phyloP scores from a whole-genome alignment of 208 protist species.

The Leishmania braziliensis region DNA sequence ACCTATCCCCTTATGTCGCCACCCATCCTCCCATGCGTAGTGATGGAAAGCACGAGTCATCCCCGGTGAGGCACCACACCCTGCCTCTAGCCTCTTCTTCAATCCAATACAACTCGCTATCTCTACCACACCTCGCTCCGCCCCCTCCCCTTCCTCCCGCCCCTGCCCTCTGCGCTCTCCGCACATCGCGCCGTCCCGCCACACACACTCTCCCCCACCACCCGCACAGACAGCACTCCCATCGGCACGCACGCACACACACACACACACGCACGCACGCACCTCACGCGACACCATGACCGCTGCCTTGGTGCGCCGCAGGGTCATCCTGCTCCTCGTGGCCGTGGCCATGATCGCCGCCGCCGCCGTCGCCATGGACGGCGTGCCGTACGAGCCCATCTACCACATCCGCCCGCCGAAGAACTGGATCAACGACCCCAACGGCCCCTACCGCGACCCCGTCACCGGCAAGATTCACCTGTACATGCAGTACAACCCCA shows the following conservation, averaged over 20 bases:
- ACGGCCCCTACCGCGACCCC: conserved; percentile 56
- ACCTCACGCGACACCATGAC: conserved; percentile 8
- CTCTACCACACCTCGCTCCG: not conserved
- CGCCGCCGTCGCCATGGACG: conserved; percentile 15
- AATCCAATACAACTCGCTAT: not conserved
- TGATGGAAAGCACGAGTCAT: no score
- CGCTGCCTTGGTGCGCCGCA: conserved; percentile 11
- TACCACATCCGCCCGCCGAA: conserved; percentile 52
- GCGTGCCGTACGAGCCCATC: conserved; percentile 25
- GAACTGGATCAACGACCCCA: conserved; percentile 67
- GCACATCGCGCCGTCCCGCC: not conserved
- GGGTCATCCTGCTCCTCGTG: conserved; percentile 20
- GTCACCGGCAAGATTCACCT: conserved; percentile 45
- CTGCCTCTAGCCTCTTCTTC: not conserved
- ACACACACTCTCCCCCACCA: no score
- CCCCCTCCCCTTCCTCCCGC: not conserved
- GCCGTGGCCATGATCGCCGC: conserved; percentile 12
- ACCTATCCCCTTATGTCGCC: not conserved
- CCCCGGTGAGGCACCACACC: no score
- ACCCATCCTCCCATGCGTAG: no score
- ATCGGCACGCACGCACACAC: not conserved
- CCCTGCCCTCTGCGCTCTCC: not conserved
- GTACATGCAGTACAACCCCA: conserved; percentile 70
- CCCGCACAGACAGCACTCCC: no score
- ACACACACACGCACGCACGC: conserved; percentile 2